Conservation (phyloP, 148 eudicot genomes). For the Chenopodium suecicum region DNA sequence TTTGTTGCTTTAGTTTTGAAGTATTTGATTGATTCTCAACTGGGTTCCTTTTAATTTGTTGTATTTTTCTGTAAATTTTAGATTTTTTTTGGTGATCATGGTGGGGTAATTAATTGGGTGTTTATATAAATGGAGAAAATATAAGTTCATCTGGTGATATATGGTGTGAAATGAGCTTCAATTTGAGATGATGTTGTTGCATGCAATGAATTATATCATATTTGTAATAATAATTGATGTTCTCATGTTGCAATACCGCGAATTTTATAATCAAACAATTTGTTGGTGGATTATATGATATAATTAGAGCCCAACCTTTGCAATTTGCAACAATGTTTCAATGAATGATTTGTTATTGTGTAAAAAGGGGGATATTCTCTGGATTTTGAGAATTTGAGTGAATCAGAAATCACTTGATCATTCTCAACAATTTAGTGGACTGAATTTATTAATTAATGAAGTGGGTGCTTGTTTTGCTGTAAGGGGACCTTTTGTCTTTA, state of each 20-base stretch:
- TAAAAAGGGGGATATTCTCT: conserved; percentile 16
- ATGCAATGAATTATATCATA: background rate
- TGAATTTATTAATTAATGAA: conserved; percentile 2
- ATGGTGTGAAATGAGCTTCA: background rate
- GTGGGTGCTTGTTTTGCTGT: conserved; percentile 14
- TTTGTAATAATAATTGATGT: conserved; percentile 1
- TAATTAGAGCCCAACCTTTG: background rate
- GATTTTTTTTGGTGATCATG: background rate
- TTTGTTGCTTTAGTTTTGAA: background rate
- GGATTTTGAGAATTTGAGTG: conserved; percentile 11
- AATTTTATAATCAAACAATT: conserved; percentile 23
- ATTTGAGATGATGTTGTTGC: conserved; percentile 8
- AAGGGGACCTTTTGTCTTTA: conserved; percentile 10
- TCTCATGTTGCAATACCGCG: conserved; percentile 19
- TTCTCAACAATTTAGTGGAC: conserved; percentile 4
- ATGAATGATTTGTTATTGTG: background rate
- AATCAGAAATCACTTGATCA: conserved; percentile 11
- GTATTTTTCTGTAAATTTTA: background rate
- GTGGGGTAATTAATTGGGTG: background rate
- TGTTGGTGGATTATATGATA: conserved; percentile 15
- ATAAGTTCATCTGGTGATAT: background rate
- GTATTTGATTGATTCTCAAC: background rate
- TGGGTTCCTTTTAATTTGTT: background rate
- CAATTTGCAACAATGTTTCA: background rate
- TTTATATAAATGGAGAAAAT: conserved; percentile 5